These are phyloP conservation scores for Epipyxis sp. DNA, from an alignment of 108 stramenopile species.

Conservation along the genomic window DNA sequence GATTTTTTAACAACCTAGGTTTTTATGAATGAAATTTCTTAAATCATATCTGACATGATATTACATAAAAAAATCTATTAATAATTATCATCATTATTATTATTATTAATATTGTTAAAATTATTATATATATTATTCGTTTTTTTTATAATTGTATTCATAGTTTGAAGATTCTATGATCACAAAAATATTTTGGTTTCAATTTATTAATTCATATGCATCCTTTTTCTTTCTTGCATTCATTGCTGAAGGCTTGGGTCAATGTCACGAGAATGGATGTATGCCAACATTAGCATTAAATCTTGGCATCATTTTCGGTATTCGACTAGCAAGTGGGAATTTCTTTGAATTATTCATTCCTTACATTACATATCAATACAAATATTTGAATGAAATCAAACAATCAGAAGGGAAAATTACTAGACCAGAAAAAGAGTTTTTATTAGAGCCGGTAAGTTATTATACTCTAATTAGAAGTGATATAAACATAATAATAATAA, in stretches of 20 bases:
- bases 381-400: background rate
- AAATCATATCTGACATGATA: too few relatives aligned
- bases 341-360: background rate
- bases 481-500: too few relatives aligned
- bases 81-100: too few relatives aligned
- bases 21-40: background rate
- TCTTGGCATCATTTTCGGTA: constrained; percentile 24
- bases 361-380: constrained; percentile 2
- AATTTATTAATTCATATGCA: constrained; percentile 94
- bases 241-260: constrained; percentile 35
- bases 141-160: too few relatives aligned
- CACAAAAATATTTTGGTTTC: constrained; percentile 94
- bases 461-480: too few relatives aligned
- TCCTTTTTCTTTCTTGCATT: constrained; percentile 92
- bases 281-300: constrained; percentile 46
- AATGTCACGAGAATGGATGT: constrained; percentile 25
- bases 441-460: background rate
- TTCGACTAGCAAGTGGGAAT: constrained; percentile 14
- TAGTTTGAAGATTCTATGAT: constrained; percentile 85
- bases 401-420: background rate
- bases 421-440: background rate
- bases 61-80: too few relatives aligned
- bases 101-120: too few relatives aligned
- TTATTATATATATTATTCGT: too few relatives aligned
- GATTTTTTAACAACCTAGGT: background rate